A percentile compares a stretch with the other conserved stretches of the same genome.
Conservation (phyloP, 1,284 basidiomycete species). For the Termitomyces sp. region DNA sequence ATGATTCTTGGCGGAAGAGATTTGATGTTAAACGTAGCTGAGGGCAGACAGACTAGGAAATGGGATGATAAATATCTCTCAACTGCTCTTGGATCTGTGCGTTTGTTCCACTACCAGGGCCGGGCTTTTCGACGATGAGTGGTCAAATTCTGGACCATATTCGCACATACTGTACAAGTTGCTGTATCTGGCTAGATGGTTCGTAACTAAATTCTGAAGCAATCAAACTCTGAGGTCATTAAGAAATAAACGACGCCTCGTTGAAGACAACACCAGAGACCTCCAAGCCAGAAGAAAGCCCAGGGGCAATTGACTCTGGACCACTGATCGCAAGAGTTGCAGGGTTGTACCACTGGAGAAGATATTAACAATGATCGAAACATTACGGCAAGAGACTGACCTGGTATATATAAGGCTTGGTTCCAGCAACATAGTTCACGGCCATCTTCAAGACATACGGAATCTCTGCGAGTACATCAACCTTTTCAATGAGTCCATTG, state of each 20-base stretch:
- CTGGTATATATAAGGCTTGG: conserved; percentile 93
- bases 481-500: conserved; percentile 91
- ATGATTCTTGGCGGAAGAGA: conserved; percentile 34
- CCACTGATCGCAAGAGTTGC: conserved; percentile 65
- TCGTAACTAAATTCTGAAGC: too few species aligned
- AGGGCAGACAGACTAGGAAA: conserved; percentile 23
- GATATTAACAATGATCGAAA: conserved; percentile 7
- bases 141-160: conserved; percentile 38
- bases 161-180: conserved; percentile 25
- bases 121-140: conserved; percentile 35
- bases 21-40: conserved; percentile 35
- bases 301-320: conserved; percentile 41
- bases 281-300: conserved; percentile 38
- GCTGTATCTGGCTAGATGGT: too few species aligned
- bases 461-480: conserved; percentile 95
- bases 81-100: conserved; percentile 29
- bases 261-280: conserved; percentile 77
- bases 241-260: conserved; percentile 90
- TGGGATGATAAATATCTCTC: conserved; percentile 35
- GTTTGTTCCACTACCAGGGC: conserved; percentile 22
- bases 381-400: conserved; percentile 34
- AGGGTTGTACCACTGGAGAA: conserved; percentile 73
- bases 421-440: conserved; percentile 87
- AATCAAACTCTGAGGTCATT: background rate
- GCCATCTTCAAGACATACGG: conserved; percentile 87